Percentiles rank a stretch among this genome's conserved stretches.
Evolutionary conservation across 1,284 basidiomycete genomes (phyloP).

Genomic region (Heterobasidion irregulare): DNA sequence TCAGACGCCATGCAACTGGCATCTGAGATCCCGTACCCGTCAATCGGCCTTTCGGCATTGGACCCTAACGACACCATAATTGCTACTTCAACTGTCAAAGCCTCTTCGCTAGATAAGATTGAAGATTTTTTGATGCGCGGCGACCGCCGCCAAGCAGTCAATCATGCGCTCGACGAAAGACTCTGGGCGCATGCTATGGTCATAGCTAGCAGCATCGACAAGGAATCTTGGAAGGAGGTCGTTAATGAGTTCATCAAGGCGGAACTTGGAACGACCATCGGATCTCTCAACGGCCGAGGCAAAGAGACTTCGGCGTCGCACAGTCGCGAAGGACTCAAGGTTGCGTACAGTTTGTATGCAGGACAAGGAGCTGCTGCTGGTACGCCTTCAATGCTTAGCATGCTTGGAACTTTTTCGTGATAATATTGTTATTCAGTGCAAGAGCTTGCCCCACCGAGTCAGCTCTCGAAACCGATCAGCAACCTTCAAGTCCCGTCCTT

Average conservation of each 20-base stretch:
- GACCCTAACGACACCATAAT: conserved; percentile 17
- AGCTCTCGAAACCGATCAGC: conserved; percentile 30
- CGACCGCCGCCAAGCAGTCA: conserved; percentile 81
- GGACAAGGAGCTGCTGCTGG: conserved; percentile 75
- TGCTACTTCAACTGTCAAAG: conserved; percentile 22
- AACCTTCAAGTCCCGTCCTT: conserved; percentile 32
- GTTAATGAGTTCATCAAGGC: conserved; percentile 80
- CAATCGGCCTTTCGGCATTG: conserved; percentile 9
- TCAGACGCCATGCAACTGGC: conserved; percentile 12
- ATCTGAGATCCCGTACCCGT: conserved; percentile 13
- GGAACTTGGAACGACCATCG: conserved; percentile 54
- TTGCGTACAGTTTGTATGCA: conserved; percentile 83
- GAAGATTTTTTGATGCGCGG: conserved; percentile 76
- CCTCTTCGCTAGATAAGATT: conserved; percentile 64
- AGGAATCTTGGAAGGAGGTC: conserved; percentile 88
- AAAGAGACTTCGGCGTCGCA: conserved; percentile 21
- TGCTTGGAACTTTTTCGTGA: conserved; percentile 4
- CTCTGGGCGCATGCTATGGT: conserved; percentile 97
- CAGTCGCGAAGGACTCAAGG: conserved; percentile 66
- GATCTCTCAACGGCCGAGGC: conserved; percentile 13
- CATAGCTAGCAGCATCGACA: conserved; percentile 89
- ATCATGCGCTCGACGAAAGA: conserved; percentile 80
- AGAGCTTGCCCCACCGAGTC: conserved; percentile 60
- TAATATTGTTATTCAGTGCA: conserved; percentile 43
- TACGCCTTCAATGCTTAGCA: conserved; percentile 24